Evolutionary conservation across 2,329 filamentous ascomycete species (phyloP).

Genomic region (Diaporthe eres): DNA sequence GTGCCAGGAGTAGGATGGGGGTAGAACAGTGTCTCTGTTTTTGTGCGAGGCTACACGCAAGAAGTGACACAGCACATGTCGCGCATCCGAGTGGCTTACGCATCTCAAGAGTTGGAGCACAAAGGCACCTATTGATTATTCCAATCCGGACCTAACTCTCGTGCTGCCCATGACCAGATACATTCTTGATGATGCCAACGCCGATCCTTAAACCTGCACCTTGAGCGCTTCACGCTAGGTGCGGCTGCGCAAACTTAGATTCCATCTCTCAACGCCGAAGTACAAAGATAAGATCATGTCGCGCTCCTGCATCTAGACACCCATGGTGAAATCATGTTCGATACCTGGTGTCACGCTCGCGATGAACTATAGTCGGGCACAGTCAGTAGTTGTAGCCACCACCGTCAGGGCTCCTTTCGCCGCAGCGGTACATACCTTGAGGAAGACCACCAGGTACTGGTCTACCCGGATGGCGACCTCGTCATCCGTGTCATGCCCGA

Average conservation of each 20-base stretch:
- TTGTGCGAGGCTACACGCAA: background rate
- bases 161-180: slow-evolving; percentile 11
- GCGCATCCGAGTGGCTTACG: background rate
- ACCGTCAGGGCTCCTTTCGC: slow-evolving; percentile 36
- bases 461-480: slow-evolving; percentile 89
- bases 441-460: slow-evolving; percentile 88
- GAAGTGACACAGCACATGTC: no score
- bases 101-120: background rate
- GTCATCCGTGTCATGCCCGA: slow-evolving; percentile 75
- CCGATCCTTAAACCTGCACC: slow-evolving; percentile 6
- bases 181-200: slow-evolving; percentile 18
- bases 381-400: slow-evolving; percentile 17
- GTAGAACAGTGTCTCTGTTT: background rate
- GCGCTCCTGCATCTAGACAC: slow-evolving; percentile 66
- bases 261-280: slow-evolving; percentile 21
- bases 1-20: background rate
- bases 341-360: slow-evolving; percentile 95
- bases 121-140: background rate
- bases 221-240: background rate
- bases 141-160: slow-evolving; percentile 9
- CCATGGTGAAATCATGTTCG: slow-evolving; percentile 98
- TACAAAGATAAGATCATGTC: background rate
- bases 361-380: slow-evolving; percentile 69
- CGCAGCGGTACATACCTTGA: slow-evolving; percentile 74
- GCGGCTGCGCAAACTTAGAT: background rate